Base-by-base conservation (phyloP, 1,139 yeast species). In the Zygosaccharomyces pseudobailii region DNA sequence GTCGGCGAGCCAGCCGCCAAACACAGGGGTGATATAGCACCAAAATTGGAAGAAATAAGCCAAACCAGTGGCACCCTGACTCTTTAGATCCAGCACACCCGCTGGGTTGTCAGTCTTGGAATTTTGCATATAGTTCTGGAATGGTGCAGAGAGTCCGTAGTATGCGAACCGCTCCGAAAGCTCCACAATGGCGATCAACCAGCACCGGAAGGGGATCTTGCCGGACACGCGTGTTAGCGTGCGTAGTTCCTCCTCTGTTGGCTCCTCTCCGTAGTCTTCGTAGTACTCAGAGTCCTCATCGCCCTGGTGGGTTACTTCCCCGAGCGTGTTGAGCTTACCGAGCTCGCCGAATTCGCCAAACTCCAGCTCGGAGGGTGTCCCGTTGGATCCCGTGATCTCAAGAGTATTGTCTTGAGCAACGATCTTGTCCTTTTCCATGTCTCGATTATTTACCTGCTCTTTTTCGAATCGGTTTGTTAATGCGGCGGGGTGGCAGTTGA, bases 91-190 rank as follows among this genome's bases (percentile, higher is more conserved):
- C 54, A 86, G 74, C 13, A 81, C 79, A 64, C 95, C 94, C 31
- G 56, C 52, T 27, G 71, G 70, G 37, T 79, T 80, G 40, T 70
- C 69, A 37, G 62, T 55, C 13, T 71, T 67, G 19, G 72, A 71
- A 43, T 74, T 74, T 31, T 84, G 88, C 81, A 85, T 82, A 66
- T 85, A 86, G 69, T 87, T 86, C 67, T 81, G 84, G 71, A 86
- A 80, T 20, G 88, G 84, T 52, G 87, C 84, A 42, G 83, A 74
- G 49, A 85, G 72, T 61, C 95, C 94, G 60, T 86, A 87, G 72
- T 82, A 87, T n/a, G 92, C 76, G 65, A 87, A 87, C 58, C 95
- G 78, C 68, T 87, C 95, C 36, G 90, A 80, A 55, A 87, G 78
- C 67, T 87, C 95, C 36, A 87, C 87, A 43, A 85, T 55, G 31